Conservation (phyloP, 2,329 filamentous ascomycete genomes). For the Neofusicoccum parvum region DNA sequence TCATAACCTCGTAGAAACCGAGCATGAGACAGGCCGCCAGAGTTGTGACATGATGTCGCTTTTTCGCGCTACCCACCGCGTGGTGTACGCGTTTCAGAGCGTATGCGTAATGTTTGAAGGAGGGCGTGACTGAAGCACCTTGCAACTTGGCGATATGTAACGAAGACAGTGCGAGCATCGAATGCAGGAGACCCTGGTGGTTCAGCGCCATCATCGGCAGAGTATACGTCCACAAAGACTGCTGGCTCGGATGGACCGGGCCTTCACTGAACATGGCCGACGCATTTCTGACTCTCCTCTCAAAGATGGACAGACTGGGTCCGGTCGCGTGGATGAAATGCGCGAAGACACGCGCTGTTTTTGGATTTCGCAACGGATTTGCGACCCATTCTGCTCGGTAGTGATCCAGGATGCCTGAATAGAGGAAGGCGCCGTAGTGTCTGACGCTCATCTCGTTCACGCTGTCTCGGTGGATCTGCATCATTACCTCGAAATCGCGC, state of each 20-base stretch:
- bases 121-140: slow-evolving; percentile 71
- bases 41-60: slow-evolving; percentile 75
- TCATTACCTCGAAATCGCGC: slow-evolving; percentile 40
- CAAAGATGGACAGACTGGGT: slow-evolving; percentile 82
- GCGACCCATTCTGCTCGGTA: slow-evolving; percentile 52
- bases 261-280: slow-evolving; percentile 65
- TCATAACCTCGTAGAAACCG: slow-evolving; percentile 92
- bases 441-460: slow-evolving; percentile 41
- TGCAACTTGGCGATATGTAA: slow-evolving; percentile 86
- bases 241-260: slow-evolving; percentile 63
- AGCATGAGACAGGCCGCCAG: slow-evolving; percentile 86
- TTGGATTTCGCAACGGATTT: slow-evolving; percentile 74
- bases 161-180: slow-evolving; percentile 84
- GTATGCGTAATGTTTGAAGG: slow-evolving; percentile 89
- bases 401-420: slow-evolving; percentile 47
- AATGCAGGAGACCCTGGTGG: slow-evolving; percentile 84
- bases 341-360: slow-evolving; percentile 81
- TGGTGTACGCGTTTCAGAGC: slow-evolving; percentile 76
- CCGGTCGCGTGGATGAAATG: slow-evolving; percentile 91
- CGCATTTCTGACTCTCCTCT: slow-evolving; percentile 76
- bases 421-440: slow-evolving; percentile 51
- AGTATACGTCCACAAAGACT: slow-evolving; percentile 68
- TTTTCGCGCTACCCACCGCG: slow-evolving; percentile 68
- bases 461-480: slow-evolving; percentile 39
- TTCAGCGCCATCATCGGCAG: slow-evolving; percentile 83